phyloP scores from a whole-genome alignment of 345 rosid genomes.

The Streptanthus diversifolius region DNA sequence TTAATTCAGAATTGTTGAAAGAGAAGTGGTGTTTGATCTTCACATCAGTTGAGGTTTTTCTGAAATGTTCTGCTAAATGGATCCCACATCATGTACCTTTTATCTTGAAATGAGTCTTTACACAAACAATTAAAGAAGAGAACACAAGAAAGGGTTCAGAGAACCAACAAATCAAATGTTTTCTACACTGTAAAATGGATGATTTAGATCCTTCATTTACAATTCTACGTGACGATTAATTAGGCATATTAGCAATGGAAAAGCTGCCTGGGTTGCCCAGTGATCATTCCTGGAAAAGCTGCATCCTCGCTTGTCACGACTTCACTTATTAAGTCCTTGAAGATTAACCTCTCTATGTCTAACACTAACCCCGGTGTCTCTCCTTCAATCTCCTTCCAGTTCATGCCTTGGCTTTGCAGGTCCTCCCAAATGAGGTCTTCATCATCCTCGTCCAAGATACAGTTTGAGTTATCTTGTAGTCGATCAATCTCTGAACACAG shows the following conservation, averaged over 20 bases:
- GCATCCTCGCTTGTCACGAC: conserved; percentile 44
- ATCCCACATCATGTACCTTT: neutral
- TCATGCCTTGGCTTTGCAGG: conserved; percentile 42
- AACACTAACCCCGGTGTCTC: conserved; percentile 62
- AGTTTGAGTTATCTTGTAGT: conserved; percentile 46
- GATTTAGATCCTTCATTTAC: conserved; percentile 23
- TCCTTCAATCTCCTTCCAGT: conserved; percentile 44
- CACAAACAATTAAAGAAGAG: conserved; percentile 14
- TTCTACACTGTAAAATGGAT: conserved; percentile 27
- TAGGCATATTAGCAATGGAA: conserved; percentile 41
- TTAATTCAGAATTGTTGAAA: conserved; percentile 6
- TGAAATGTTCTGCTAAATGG: neutral
- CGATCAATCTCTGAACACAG: conserved; percentile 64
- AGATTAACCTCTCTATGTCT: conserved; percentile 72
- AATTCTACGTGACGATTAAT: conserved; percentile 20
- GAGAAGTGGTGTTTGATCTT: conserved; percentile 15
- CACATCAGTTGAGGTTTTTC: neutral
- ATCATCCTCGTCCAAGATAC: conserved; percentile 50
- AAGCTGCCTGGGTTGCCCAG: conserved; percentile 49
- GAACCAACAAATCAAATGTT: conserved; percentile 23
- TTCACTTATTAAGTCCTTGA: conserved; percentile 79
- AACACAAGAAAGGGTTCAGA: conserved; percentile 15
- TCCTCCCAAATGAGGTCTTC: conserved; percentile 51
- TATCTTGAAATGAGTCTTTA: conserved; percentile 22
- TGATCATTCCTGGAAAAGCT: conserved; percentile 31